These are phyloP conservation scores for Acacia crassicarpa DNA, from an alignment of 306 rosid species.

Conservation along the genomic window DNA sequence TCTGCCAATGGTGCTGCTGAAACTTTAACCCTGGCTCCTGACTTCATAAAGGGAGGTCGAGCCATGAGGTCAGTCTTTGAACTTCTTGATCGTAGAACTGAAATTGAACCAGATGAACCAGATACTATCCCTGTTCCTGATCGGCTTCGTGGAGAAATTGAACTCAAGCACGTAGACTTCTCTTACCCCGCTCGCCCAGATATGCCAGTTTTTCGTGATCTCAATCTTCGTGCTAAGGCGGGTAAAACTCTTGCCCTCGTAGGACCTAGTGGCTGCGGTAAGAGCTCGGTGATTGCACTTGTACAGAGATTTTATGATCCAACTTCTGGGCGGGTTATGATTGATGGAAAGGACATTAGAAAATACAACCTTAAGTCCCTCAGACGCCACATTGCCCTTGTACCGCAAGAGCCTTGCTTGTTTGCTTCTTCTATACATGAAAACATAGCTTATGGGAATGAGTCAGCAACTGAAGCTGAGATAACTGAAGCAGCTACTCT, in stretches of 20 bases:
- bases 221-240: conserved; percentile 77
- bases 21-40: conserved; percentile 86
- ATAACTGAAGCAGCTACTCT: conserved; percentile 74
- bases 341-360: conserved; percentile 84
- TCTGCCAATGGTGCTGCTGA: conserved; percentile 95
- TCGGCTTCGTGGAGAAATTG: conserved; percentile 79
- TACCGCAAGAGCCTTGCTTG: conserved; percentile 86
- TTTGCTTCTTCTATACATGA: conserved; percentile 76
- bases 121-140: conserved; percentile 71
- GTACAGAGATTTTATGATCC: conserved; percentile 85
- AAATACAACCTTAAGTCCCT: conserved; percentile 85
- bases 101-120: conserved; percentile 81
- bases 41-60: conserved; percentile 87
- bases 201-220: conserved; percentile 73
- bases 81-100: conserved; percentile 85
- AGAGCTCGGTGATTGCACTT: conserved; percentile 79
- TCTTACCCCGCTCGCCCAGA: conserved; percentile 82
- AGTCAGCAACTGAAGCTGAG: conserved; percentile 77
- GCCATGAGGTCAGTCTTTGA: conserved; percentile 88
- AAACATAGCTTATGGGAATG: conserved; percentile 86
- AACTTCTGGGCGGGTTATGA: conserved; percentile 73
- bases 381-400: conserved; percentile 79
- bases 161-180: conserved; percentile 81
- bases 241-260: conserved; percentile 91
- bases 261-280: conserved; percentile 93